Base-by-base conservation (phyloP, 2,329 filamentous ascomycete species). In the Bertia moriformis region DNA sequence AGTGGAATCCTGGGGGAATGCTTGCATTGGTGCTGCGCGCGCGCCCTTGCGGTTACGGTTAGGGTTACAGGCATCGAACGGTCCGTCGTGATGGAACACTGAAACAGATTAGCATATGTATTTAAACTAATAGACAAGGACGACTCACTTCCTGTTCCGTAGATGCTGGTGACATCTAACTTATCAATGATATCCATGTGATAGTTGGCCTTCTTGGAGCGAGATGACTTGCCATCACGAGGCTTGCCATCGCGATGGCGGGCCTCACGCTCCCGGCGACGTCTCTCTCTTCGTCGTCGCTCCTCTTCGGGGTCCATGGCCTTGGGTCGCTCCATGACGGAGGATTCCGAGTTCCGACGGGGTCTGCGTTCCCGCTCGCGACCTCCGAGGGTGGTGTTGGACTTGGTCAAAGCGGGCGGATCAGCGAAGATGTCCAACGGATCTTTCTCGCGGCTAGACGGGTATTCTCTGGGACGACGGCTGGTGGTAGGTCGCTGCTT, bases 11-110 rank as follows among this genome's bases (percentile, higher is more conserved):
- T 67, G 70, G 3, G 77, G 74, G 55, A 82, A 82, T 3, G 77
- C 77, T 50, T 79, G 69, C 73, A 82, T 79, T 4, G 77, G 77
- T 14, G 77, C 76, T 27, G 69, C 65, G 43, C 66, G 65, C 41
- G 69, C 60, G 46, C 71, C 72, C 51, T 72, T 77, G 45, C 73
- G 71, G 51, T 82, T 82, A 45, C 77, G 73, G 49, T 79, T 72
- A 10, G 77, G 77, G 50, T 81, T 79, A 55, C 76, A 79, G 22
- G 77, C 77, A 54, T 82, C 77, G 46, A 81, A 82, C 4, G 77
- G 77, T 5, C 77, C 77, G 48, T 82, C 77, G 51, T 82, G 77
- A 48, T 82, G 77, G 55, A 81, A 79, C 49, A 80, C 73, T 77
- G 48, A 14, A 32, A 14, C 15, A 18, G 4, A 40, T 35, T 42